Conservation (phyloP, 139 green algal genomes). For the Yamagishiella unicocca region DNA sequence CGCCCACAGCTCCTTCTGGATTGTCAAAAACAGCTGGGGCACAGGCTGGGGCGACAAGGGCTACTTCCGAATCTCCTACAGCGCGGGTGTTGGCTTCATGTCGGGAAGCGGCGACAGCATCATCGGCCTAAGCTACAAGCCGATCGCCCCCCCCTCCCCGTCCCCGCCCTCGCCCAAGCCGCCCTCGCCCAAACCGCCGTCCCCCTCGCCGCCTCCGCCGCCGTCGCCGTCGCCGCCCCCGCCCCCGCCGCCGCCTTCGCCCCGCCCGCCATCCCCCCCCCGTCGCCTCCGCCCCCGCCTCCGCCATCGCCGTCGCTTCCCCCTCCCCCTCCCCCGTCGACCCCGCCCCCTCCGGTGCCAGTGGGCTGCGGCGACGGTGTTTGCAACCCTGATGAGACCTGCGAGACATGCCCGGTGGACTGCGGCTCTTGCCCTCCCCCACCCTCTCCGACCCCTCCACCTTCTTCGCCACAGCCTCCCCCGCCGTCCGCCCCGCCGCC, state of each 20-base stretch:
- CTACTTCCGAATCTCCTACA: conserved; percentile 73
- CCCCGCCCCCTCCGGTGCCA: background rate
- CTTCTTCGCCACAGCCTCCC: background rate
- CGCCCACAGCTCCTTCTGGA: conserved; percentile 85
- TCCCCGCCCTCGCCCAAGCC: background rate
- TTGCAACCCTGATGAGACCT: background rate
- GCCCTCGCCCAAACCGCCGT: background rate
- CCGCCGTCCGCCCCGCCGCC: too few relatives aligned
- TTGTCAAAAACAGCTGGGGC: conserved; percentile 96
- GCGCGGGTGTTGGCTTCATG: conserved; percentile 25
- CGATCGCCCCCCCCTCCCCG: background rate
- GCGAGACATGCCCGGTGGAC: background rate
- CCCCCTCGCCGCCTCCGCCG: too few relatives aligned
- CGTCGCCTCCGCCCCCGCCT: background rate
- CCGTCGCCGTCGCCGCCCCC: too few relatives aligned
- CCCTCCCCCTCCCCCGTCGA: background rate
- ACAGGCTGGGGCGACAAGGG: conserved; percentile 88
- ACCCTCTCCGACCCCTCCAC: background rate
- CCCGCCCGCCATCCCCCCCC: background rate
- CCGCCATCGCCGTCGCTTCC: background rate
- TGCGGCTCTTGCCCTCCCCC: background rate
- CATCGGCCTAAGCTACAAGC: background rate
- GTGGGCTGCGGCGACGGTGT: background rate
- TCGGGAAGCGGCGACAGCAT: conserved; percentile 4
- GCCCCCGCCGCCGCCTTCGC: background rate